Percentiles rank a stretch among this genome's conserved stretches.
Conservation (phyloP, 768 basidiomycete species). For the Collybia mongolica region DNA sequence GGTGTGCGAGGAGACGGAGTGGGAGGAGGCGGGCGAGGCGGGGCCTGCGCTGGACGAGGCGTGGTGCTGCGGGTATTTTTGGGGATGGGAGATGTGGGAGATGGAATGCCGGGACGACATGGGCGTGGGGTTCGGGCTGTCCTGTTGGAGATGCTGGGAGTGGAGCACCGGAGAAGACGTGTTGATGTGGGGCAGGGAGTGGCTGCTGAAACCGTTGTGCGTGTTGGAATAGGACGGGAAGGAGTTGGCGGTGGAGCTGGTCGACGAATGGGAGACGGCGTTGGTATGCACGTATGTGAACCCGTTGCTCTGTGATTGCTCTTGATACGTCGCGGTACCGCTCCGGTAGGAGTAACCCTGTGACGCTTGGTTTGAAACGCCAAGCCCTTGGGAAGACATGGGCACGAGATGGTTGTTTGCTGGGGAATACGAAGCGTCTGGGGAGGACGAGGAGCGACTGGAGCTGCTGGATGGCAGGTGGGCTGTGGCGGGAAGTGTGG, state of each 20-base stretch:
- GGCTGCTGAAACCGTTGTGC: conserved; percentile 22
- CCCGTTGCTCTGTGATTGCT: conserved; percentile 34
- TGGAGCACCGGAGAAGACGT: conserved; percentile 17
- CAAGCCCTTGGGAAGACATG: conserved; percentile 20
- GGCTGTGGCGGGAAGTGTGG: conserved; percentile 43
- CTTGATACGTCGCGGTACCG: conserved; percentile 44
- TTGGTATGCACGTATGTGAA: conserved; percentile 39
- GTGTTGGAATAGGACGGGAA: conserved; percentile 34
- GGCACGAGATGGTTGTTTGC: conserved; percentile 22
- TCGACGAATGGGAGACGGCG: conserved; percentile 25
- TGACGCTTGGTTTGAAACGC: conserved; percentile 9
- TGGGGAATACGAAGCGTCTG: conserved; percentile 41
- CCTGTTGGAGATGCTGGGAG: conserved; percentile 13
- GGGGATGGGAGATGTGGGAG: conserved; percentile 58
- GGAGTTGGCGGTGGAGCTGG: conserved; percentile 17
- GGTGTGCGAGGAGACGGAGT: conserved; percentile 43
- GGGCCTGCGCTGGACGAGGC: conserved; percentile 31
- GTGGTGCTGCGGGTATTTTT: conserved; percentile 33
- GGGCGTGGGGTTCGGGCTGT: conserved; percentile 26
- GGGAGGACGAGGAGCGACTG: conserved; percentile 44
- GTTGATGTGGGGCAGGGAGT: conserved; percentile 21
- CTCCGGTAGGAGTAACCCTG: conserved; percentile 35
- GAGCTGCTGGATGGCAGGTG: conserved; percentile 33
- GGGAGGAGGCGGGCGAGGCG: conserved; percentile 51
- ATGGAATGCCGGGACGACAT: conserved; percentile 57